Percentiles rank a stretch among this genome's conserved stretches.
phyloP scores from a whole-genome alignment of 768 basidiomycete species.

The Tylopilus plumbeoviolaceoides region DNA sequence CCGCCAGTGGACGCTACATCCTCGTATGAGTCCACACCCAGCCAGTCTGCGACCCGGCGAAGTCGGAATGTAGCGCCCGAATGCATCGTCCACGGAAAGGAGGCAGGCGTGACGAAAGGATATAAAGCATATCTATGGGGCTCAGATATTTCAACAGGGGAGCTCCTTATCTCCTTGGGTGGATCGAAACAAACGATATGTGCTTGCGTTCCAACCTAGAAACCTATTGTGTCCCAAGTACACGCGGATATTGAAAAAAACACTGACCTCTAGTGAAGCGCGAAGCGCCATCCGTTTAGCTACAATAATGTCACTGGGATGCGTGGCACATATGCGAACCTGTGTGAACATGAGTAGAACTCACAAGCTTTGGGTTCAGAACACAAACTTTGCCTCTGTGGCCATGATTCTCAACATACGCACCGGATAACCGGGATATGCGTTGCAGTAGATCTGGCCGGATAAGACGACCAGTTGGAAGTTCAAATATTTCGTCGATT shows the following conservation, averaged over 20 bases:
- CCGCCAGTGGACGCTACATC: constrained; percentile 36
- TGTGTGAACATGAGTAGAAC: constrained; percentile 22
- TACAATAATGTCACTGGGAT: constrained; percentile 33
- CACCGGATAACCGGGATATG: constrained; percentile 67
- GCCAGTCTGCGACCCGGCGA: constrained; percentile 61
- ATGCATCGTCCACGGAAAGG: constrained; percentile 46
- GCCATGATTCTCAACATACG: constrained; percentile 53
- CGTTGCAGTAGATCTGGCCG: constrained; percentile 47
- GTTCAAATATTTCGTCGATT: constrained; percentile 33
- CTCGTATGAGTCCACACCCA: constrained; percentile 35
- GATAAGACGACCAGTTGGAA: constrained; percentile 45
- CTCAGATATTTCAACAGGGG: constrained; percentile 28
- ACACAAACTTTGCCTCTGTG: constrained; percentile 41
- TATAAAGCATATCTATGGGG: constrained; percentile 55
- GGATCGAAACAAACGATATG: constrained; percentile 30
- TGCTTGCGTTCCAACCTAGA: constrained; percentile 13
- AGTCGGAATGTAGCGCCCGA: constrained; percentile 50
- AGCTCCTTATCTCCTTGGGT: constrained; percentile 23
- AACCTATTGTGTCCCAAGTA: background rate
- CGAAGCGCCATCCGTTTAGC: constrained; percentile 54
- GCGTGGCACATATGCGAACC: constrained; percentile 55
- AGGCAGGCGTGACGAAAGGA: constrained; percentile 54
- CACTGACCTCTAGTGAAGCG: constrained; percentile 48
- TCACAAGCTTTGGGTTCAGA: background rate
- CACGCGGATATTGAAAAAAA: constrained; percentile 5